Conservation (phyloP, 2,329 filamentous ascomycete species). For the Myriosclerotinia duriaeana region DNA sequence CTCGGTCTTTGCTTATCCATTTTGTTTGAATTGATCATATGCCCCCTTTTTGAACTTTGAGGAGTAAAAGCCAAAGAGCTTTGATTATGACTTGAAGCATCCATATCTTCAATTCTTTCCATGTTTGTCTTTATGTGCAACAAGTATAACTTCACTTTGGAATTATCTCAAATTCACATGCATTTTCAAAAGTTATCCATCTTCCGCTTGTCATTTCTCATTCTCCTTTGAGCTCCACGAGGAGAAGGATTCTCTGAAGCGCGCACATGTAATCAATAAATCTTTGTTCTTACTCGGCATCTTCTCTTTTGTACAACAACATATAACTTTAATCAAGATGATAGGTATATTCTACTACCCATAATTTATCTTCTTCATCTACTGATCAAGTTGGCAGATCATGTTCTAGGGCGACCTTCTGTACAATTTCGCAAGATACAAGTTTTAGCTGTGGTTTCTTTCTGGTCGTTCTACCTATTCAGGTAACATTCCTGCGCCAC, state of each 20-base stretch:
- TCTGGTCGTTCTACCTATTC: slow-evolving; percentile 85
- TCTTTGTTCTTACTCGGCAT: slow-evolving; percentile 18
- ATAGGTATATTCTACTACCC: slow-evolving; percentile 15
- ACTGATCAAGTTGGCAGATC: slow-evolving; percentile 54
- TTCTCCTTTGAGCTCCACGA: slow-evolving; percentile 1
- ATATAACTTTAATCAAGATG: slow-evolving; percentile 18
- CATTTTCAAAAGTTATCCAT: not conserved
- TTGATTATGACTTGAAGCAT: not conserved
- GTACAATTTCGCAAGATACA: slow-evolving; percentile 89
- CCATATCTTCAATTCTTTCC: not conserved
- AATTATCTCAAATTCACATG: not conserved
- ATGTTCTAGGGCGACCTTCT: slow-evolving; percentile 87
- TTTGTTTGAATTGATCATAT: not conserved
- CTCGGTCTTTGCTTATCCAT: not conserved
- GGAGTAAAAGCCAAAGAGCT: not conserved
- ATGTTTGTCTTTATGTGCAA: not conserved
- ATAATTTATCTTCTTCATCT: too few species aligned
- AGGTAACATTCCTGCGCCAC: slow-evolving; percentile 51
- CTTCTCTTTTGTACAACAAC: slow-evolving; percentile 17
- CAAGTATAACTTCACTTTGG: not conserved
- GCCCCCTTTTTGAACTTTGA: not conserved
- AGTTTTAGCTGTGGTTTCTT: slow-evolving; percentile 84
- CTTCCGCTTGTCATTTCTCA: not conserved
- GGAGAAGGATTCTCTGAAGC: not conserved
- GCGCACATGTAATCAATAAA: slow-evolving; percentile 20